Evolutionary conservation across 768 basidiomycete species (phyloP), one percentile per base, ranked within the genome.

Genomic region (Boletus sensibilis): DNA sequence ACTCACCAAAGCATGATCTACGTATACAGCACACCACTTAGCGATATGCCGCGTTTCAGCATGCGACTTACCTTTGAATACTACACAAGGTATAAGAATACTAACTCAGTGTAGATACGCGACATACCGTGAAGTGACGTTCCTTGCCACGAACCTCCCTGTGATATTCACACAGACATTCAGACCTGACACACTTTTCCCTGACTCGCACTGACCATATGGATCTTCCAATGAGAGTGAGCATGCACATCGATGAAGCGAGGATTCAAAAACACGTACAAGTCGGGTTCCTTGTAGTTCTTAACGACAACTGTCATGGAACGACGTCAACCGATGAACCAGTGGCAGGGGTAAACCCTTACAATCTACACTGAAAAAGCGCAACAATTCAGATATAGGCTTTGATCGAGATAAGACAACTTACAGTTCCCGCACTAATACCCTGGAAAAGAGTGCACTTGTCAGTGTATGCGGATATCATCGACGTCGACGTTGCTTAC

Each of bases 111-210:
- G 3, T 12, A 23, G 16, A 16, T n/a, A 46, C 31, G 20, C 34
- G 12, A 75, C 86, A 48, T 59, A 90, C 90, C 39, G 93, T 90
- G 66, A 94, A 96, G 64, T 95, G 87, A 48, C 88, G 82, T 70
- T 88, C 83, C 70, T 84, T 84, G 60, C 88, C 87, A 56, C 95
- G 80, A 18, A 98, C 95, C 75, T 98, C 95, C 94, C 90, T 92
- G 69, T 25, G 61, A 58, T 58, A 54, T 53, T 56, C 47, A 62
- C 54, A 56, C 49, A 40, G 58, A 66, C 52, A 59, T 61, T 67
- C 52, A 70, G 64, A 65, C 41, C 33, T 54, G 49, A 57, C 44
- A 62, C 61, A 61, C 50, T 52, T 59, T 60, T 57, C 58, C 69
- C 61, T 68, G 61, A 45, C 48, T 64, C 68, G 64, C 45, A 78